Evolutionary conservation across 306 rosid species (phyloP), one percentile per base, ranked within the genome.

Genomic region (Elaeagnus macrophylla): DNA sequence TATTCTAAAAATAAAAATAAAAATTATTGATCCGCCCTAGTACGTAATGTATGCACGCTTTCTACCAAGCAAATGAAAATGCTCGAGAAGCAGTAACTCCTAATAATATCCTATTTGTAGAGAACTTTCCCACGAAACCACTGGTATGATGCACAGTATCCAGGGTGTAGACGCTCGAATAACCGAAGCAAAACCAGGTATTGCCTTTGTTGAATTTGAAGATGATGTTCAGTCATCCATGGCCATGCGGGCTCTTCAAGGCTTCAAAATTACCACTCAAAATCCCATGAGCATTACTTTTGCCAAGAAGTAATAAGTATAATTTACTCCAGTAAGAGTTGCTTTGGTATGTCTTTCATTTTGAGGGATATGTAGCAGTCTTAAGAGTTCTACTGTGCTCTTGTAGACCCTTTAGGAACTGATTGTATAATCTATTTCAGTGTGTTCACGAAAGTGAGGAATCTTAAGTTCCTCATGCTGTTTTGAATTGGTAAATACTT

Each of bases 141-240:
- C 89, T 2, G 81, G 88, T 25, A 89, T 75, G 72, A 84, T 87
- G 99, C 78, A 67, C 99, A 93, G 58, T 93, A 80, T 73, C 95
- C 99, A 0, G 99, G 99, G 61, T 93, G 87, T 65, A 93, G 83
- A 93, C 68, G 99, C 87, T 70, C 89, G 96, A 39, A 71, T 87
- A 80, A 93, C 87, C n/a, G 96, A 93, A 53, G 95, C 96, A 25
- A 91, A 93, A 84, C 99, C 99, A 14, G 99, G 99, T 54, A 93
- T 93, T 6, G 99, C 96, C 9, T 93, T 93, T 65, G 94, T 93
- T 13, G 96, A 93, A 53, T 87, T 77, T 45, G 99, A 93, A 69
- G 95, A 93, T 7, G 99, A 93, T 5, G 75, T 79, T 61, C 96
- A 93, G 71, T 87, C 99, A 59, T 78, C 95, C 38, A 79, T 87